Conservation (phyloP, 1,139 yeast genomes). For the Suhomyces ambrosiae region DNA sequence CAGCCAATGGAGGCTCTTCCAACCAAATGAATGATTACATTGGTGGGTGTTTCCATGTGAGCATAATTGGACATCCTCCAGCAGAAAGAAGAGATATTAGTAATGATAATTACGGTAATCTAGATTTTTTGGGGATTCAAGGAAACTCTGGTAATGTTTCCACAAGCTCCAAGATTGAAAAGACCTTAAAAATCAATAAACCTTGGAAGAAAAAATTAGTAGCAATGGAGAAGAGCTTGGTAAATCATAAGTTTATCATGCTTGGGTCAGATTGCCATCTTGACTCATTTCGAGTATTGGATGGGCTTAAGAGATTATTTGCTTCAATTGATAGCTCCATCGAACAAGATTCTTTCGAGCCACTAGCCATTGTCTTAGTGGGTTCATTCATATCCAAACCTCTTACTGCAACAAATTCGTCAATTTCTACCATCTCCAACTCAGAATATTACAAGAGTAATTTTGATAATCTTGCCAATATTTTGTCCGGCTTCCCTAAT, state of each 20-base stretch:
- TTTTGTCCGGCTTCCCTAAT: conserved; percentile 38
- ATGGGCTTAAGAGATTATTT: conserved; percentile 64
- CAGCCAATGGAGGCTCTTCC: conserved; percentile 55
- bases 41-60: conserved; percentile 66
- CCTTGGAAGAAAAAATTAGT: conserved; percentile 57
- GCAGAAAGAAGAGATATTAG: conserved; percentile 73
- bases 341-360: conserved; percentile 48
- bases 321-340: conserved; percentile 45
- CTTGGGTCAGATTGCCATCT: conserved; percentile 75
- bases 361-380: conserved; percentile 51
- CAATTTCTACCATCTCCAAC: conserved; percentile 45
- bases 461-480: conserved; percentile 71
- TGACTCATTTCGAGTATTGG: conserved; percentile 53
- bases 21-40: conserved; percentile 31
- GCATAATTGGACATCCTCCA: conserved; percentile 84
- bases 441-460: conserved; percentile 64
- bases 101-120: conserved; percentile 70
- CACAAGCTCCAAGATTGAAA: conserved; percentile 23
- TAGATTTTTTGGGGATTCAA: conserved; percentile 77
- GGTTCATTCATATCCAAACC: conserved; percentile 73
- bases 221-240: conserved; percentile 56
- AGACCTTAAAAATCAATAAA: conserved; percentile 56
- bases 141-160: conserved; percentile 34
- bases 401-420: conserved; percentile 48
- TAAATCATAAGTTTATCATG: conserved; percentile 61